Evolutionary conservation across 1,284 basidiomycete species (phyloP), one percentile per base, ranked within the genome.

Genomic region (Leccinum angustisporum): DNA sequence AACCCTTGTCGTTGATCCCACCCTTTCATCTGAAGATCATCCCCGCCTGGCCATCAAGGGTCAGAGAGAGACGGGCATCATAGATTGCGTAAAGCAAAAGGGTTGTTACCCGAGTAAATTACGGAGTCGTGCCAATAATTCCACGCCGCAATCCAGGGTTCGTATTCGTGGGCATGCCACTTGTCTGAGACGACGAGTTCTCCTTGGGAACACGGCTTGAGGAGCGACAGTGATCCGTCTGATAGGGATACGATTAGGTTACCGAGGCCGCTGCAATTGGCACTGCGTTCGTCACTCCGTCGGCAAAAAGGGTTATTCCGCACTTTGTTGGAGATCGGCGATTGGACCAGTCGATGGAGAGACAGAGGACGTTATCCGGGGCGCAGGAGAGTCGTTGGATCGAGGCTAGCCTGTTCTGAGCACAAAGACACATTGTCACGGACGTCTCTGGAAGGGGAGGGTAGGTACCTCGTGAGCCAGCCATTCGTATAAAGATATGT

Each of bases 91-190:
- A 18, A 46, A 31, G 18, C 63, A 31, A 16, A 7, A 2, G 9
- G 54, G 52, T 18, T 9, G 75, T 51, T 61, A 91, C 95, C 96
- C 14, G 94, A 95, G 80, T 94, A 98, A 2, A 97, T 80, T 14
- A 90, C 75, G 66, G 87, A 86, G 0, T 80, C 77, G 63, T 93
- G 78, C 90, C 92, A 95, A 67, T 91, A 89, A 71, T 98, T 86
- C 87, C 93, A 99, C 0, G 92, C 88, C 0, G 90, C 87, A 54
- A 95, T 88, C 97, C 97, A 99, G 0, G 97, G 92, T 73, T 99
- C 97, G 70, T 87, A 90, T 63, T 95, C 94, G 72, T 99, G 97
- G 5, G 94, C 97, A 61, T 84, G 78, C 96, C 97, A 99, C 2
- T 78, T 80, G 16, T 82, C 73, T 2, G 76, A 75, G 1, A 88